Evolutionary conservation across 441 rosid species (phyloP).

Genomic region (Gossypium davidsonii): DNA sequence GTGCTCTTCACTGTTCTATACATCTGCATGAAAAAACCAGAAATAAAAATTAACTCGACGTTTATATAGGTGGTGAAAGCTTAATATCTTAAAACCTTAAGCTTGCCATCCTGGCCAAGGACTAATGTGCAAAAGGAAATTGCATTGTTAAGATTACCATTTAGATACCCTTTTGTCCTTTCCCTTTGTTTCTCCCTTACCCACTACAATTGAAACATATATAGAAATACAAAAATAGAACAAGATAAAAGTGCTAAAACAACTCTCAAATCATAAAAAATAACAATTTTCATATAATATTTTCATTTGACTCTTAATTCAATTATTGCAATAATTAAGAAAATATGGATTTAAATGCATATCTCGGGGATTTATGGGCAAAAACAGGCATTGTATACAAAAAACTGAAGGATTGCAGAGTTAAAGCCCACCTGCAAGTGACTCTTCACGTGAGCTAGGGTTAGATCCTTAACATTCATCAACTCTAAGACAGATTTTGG

Average conservation of each 20-base stretch:
- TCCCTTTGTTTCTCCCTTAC: constrained; percentile 28
- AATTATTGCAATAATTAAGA: too few relatives aligned
- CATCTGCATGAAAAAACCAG: constrained; percentile 62
- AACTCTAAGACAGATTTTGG: constrained; percentile 95
- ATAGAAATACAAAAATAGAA: constrained; percentile 24
- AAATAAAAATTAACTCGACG: too few relatives aligned
- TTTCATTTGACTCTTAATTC: too few relatives aligned
- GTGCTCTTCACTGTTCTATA: constrained; percentile 98
- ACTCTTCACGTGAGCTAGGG: constrained; percentile 99
- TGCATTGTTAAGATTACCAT: constrained; percentile 32
- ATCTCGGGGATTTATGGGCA: too few relatives aligned
- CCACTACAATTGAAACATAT: constrained; percentile 24
- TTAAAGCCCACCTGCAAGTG: constrained; percentile 78
- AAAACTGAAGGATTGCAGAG: constrained; percentile 24
- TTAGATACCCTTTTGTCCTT: constrained; percentile 53
- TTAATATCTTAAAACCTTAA: too few relatives aligned
- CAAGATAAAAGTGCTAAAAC: constrained; percentile 19
- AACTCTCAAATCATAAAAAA: constrained; percentile 17
- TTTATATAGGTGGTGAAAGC: too few relatives aligned
- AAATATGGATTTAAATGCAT: too few relatives aligned
- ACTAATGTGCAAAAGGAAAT: background rate
- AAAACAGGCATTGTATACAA: constrained; percentile 10
- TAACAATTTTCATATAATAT: background rate
- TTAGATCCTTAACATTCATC: constrained; percentile 97
- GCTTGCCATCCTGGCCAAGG: too few relatives aligned